Conservation (phyloP, 2,329 filamentous ascomycete species). For the Nemania sp. region DNA sequence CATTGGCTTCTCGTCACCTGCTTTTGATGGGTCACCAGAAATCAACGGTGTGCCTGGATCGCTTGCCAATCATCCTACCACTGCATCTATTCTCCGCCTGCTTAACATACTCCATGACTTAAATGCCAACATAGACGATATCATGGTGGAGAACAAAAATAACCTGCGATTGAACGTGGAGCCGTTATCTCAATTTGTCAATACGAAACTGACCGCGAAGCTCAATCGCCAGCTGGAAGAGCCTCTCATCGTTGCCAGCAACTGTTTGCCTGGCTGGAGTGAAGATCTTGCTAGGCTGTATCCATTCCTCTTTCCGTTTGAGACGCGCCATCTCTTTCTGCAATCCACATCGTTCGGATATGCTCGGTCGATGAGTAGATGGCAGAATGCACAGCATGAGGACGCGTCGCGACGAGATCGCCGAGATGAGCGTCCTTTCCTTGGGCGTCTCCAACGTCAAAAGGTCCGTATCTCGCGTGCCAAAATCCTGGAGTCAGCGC, state of each 20-base stretch:
- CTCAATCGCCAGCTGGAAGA: slow-evolving; percentile 96
- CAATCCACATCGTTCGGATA: slow-evolving; percentile 99
- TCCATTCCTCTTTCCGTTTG: slow-evolving; percentile 96
- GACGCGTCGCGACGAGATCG: slow-evolving; percentile 82
- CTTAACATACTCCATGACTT: slow-evolving; percentile 90
- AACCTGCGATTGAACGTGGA: slow-evolving; percentile 74
- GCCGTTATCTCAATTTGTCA: slow-evolving; percentile 91
- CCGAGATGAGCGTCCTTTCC: slow-evolving; percentile 86
- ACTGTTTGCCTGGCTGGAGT: slow-evolving; percentile 93
- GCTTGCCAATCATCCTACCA: slow-evolving; percentile 79
- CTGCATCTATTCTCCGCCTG: slow-evolving; percentile 82
- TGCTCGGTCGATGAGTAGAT: slow-evolving; percentile 93
- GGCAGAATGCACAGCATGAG: slow-evolving; percentile 87
- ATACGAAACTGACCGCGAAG: slow-evolving; percentile 97
- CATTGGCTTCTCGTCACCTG: slow-evolving; percentile 58
- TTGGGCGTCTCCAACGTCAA: slow-evolving; percentile 89
- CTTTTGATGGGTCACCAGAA: slow-evolving; percentile 52
- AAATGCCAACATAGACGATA: slow-evolving; percentile 91
- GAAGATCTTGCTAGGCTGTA: slow-evolving; percentile 92
- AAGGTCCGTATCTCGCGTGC: slow-evolving; percentile 96
- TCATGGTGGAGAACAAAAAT: slow-evolving; percentile 77
- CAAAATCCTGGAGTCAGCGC: slow-evolving; percentile 93
- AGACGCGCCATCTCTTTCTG: slow-evolving; percentile 93
- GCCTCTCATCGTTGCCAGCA: slow-evolving; percentile 94
- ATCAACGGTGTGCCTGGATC: slow-evolving; percentile 72